These are phyloP conservation scores for Globisporangium yorkense DNA, from an alignment of 352 stramenopile species.

Conservation along the genomic window DNA sequence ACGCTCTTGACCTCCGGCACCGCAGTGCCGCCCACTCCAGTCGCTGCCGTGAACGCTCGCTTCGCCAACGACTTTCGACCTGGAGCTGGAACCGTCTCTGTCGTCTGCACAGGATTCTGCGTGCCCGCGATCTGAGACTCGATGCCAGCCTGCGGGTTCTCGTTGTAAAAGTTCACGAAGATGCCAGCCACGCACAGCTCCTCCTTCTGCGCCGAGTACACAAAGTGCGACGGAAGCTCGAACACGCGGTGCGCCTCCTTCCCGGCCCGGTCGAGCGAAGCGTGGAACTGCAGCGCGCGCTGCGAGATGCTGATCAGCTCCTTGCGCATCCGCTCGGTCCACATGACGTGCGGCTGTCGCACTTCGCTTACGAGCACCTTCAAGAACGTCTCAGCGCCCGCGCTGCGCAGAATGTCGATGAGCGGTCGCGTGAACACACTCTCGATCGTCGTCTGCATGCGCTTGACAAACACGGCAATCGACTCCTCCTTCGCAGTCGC, in stretches of 20 bases:
- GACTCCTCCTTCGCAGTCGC: constrained; percentile 65
- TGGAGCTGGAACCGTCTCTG: constrained; percentile 5
- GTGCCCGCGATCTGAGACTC: constrained; percentile 71
- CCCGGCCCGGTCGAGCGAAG: constrained; percentile 41
- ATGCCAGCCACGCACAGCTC: constrained; percentile 82
- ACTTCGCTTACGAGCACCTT: constrained; percentile 68
- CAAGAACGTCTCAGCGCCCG: constrained; percentile 59
- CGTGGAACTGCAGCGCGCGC: constrained; percentile 68
- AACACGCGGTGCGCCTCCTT: constrained; percentile 68
- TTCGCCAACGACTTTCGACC: constrained; percentile 11
- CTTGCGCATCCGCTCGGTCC: constrained; percentile 77
- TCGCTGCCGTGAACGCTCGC: constrained; percentile 16
- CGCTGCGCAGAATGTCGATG: constrained; percentile 64
- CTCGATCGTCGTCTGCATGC: constrained; percentile 83
- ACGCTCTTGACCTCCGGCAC: constrained; percentile 45
- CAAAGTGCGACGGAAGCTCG: constrained; percentile 64
- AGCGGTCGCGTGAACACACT: constrained; percentile 73
- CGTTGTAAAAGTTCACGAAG: constrained; percentile 89
- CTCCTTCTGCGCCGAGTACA: constrained; percentile 79
- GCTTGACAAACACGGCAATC: constrained; percentile 69
- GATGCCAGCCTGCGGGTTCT: constrained; percentile 70
- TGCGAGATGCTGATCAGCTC: constrained; percentile 66
- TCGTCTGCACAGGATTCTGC: constrained; percentile 25
- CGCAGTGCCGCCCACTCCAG: constrained; percentile 11
- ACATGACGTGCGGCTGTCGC: constrained; percentile 82